Evolutionary conservation across 345 rosid genomes (phyloP), one percentile per base, ranked within the genome.

Genomic region (Gossypium mustelinum): DNA sequence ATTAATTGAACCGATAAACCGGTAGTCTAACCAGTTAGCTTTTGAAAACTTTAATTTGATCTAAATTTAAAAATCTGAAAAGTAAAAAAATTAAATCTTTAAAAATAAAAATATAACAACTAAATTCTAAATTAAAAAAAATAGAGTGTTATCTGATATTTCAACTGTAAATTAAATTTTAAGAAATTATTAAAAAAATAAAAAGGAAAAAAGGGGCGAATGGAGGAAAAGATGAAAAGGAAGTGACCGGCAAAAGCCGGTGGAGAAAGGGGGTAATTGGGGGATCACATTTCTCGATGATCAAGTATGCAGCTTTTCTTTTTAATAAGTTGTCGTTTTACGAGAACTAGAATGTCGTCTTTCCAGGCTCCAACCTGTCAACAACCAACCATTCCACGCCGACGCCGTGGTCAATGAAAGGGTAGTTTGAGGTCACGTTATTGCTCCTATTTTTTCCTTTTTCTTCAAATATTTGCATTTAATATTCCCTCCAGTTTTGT

Each of bases 361-460:
- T 66, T 34, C 68, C 47, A 73, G 54, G 39, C 24, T 61, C 68
- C 68, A 61, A 61, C 59, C 24, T 71, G 74, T 55, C 74, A 71
- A 52, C 63, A 71, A 56, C 59, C 51, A 18, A 57, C 29, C 27
- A 20, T 34, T 48, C 29, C 41, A 73, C 57, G 7, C 60, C 56
- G 48, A 73, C 69, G 1, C 58, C 67, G 24, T 14, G 75, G 57
- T 45, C 59, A 48, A 62, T 50, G 48, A 29, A 61, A 12, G 76
- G 68, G 43, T 73, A 3, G 64, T 27, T 60, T 20, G 61, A 2
- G 34, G 34, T 11, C 41, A 34, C 41, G 41, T 34, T 4, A 5
- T 34, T 5, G 41, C 41, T 34, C 7, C 41, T 34, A 34, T 34
- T 34, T 4, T 34, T 5, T 34, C 41, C 1, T 34, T 34, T 34